Percentiles rank a stretch among this genome's conserved stretches.
phyloP scores from a whole-genome alignment of 2,329 filamentous ascomycete species.

The Phoma sp. region DNA sequence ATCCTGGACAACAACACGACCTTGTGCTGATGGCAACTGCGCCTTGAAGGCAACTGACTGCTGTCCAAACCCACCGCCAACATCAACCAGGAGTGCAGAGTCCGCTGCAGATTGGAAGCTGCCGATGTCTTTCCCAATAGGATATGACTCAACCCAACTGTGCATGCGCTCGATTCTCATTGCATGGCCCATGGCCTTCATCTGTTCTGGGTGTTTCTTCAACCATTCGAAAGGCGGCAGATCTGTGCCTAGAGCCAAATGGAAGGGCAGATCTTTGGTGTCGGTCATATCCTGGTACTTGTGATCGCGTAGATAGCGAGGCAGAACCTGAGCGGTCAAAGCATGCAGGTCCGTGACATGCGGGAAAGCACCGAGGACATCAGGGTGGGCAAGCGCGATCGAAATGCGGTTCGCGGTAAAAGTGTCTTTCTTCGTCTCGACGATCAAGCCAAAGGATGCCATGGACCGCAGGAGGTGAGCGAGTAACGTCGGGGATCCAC shows the following conservation, averaged over 20 bases:
- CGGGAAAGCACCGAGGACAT: constrained; percentile 34
- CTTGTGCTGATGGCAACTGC: constrained; percentile 18
- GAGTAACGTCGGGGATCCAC: constrained; percentile 35
- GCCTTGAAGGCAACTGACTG: constrained; percentile 31
- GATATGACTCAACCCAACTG: constrained; percentile 32
- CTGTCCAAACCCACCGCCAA: constrained; percentile 44
- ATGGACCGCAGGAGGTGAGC: constrained; percentile 44
- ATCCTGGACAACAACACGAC: constrained; percentile 37
- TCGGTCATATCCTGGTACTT: constrained; percentile 33
- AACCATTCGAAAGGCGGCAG: constrained; percentile 40
- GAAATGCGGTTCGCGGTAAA: constrained; percentile 43
- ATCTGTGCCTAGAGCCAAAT: constrained; percentile 33
- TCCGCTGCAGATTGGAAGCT: constrained; percentile 20
- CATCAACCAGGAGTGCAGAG: constrained; percentile 37
- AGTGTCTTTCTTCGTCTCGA: constrained; percentile 34
- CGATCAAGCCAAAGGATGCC: constrained; percentile 39
- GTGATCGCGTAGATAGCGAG: constrained; percentile 39
- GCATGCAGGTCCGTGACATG: constrained; percentile 33
- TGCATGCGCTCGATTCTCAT: constrained; percentile 34
- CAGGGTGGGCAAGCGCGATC: constrained; percentile 30
- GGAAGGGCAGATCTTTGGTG: constrained; percentile 36
- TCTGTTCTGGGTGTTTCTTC: constrained; percentile 30
- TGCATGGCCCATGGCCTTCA: constrained; percentile 35
- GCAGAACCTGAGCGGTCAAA: constrained; percentile 33
- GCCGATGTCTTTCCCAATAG: constrained; percentile 21